Evolutionary conservation across 257 asterid species (phyloP).

Genomic region (Cruciata laevipes): DNA sequence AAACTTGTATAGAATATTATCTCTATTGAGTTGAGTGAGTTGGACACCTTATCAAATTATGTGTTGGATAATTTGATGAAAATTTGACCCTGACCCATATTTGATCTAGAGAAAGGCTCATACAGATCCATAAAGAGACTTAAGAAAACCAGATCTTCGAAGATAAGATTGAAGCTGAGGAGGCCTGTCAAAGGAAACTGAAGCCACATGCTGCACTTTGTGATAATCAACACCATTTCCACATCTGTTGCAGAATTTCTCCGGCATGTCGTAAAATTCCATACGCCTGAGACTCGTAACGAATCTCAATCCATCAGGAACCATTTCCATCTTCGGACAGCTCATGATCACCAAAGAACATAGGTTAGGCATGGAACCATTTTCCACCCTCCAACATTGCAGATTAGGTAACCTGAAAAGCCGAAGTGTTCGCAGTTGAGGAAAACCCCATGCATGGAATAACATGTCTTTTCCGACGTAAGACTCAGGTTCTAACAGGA

Average conservation of each 20-base stretch:
- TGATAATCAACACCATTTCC: conserved; percentile 1
- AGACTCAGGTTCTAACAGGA: too few species aligned
- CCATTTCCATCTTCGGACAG: not conserved
- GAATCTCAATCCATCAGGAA: conserved; percentile 16
- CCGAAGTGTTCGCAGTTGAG: conserved; percentile 2
- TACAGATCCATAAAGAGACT: too few species aligned
- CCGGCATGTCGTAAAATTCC: not conserved
- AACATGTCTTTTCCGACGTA: not conserved
- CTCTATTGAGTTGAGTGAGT: too few species aligned
- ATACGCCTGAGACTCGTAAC: conserved; percentile 5
- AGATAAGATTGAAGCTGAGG: too few species aligned
- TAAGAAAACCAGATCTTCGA: too few species aligned
- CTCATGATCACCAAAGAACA: not conserved
- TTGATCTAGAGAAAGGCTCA: too few species aligned
- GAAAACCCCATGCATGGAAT: conserved; percentile 12
- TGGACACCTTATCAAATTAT: too few species aligned
- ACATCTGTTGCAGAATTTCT: conserved; percentile 11
- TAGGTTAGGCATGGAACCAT: conserved; percentile 21
- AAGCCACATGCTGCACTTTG: conserved; percentile 3
- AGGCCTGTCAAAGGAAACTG: not conserved
- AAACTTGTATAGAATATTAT: too few species aligned
- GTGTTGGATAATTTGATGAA: too few species aligned
- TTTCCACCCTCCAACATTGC: conserved; percentile 14
- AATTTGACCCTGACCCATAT: too few species aligned
- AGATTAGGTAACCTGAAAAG: not conserved